Evolutionary conservation across 2,329 filamentous ascomycete species (phyloP).

Genomic region (Botryotinia calthae): DNA sequence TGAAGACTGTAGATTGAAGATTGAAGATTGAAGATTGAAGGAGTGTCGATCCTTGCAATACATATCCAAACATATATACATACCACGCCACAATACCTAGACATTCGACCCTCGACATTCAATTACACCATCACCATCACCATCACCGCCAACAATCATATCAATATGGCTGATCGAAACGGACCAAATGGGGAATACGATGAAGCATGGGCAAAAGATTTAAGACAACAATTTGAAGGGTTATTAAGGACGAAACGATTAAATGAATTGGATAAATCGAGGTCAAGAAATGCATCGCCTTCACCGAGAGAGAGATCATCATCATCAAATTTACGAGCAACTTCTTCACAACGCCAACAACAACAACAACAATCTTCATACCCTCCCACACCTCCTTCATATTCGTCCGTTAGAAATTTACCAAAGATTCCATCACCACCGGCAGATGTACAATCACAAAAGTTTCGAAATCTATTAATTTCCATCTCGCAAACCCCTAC

Average conservation of each 20-base stretch:
- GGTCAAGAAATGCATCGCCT: slow-evolving; percentile 57
- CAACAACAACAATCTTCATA: slow-evolving; percentile 42
- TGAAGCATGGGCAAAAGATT: slow-evolving; percentile 73
- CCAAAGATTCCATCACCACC: slow-evolving; percentile 75
- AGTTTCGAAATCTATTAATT: slow-evolving; percentile 78
- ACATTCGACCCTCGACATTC: neutral
- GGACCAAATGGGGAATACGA: slow-evolving; percentile 45
- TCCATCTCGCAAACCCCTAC: slow-evolving; percentile 84
- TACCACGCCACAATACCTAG: neutral
- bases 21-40: neutral
- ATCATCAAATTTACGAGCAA: slow-evolving; percentile 46
- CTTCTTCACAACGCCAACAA: slow-evolving; percentile 5
- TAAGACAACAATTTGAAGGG: slow-evolving; percentile 82
- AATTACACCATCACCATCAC: neutral
- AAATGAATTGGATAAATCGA: slow-evolving; percentile 71
- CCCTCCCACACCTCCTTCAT: slow-evolving; percentile 52
- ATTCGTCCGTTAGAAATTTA: slow-evolving; percentile 60
- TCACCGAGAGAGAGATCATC: slow-evolving; percentile 52
- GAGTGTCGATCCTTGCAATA: neutral
- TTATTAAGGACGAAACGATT: slow-evolving; percentile 82
- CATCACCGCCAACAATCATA: neutral
- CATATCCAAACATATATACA: too few species aligned
- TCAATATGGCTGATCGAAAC: slow-evolving; percentile 34
- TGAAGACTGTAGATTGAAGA: slow-evolving; percentile 1
- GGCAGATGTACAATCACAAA: slow-evolving; percentile 65